Evolutionary conservation across 2,329 filamentous ascomycete genomes (phyloP), one percentile per base, ranked within the genome.

Genomic region (Diaporthe citri): DNA sequence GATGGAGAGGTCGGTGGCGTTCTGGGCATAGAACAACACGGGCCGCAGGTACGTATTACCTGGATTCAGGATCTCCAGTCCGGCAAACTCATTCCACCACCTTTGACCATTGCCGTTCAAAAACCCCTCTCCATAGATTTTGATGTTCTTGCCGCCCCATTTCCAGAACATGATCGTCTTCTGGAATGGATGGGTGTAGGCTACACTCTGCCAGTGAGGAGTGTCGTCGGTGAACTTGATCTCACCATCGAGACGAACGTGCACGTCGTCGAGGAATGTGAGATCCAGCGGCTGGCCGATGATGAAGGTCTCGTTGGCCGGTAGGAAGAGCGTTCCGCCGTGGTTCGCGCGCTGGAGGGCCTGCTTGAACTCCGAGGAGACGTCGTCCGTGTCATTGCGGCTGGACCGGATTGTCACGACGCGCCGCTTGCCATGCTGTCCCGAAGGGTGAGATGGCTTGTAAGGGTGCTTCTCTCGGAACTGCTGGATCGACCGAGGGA

Each of bases 121-220:
- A 20, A 87, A 83, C 57, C 90, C 87, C 17, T 87, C 84, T 57
- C 91, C 91, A 73, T 87, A 90, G 77, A 93, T 90, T 76, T 87
- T 89, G 80, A 93, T 89, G 76, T 91, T 84, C 76, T 89, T 86
- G 15, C 91, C 90, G 73, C 90, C 90, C 90, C 90, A 92, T 69
- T 90, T 88, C 88, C 89, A 92, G 79, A 92, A 92, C 73, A 90
- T 90, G 73, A 92, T 88, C 4, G 87, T 90, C 76, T 87, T 84
- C 77, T 87, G 84, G 78, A 87, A 86, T 0, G 84, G 82, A 72
- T 86, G 83, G 20, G 78, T 78, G 79, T 83, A 86, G 51, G 85
- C 82, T 73, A 85, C 81, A 20, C 80, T 76, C 77, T 87, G 85
- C 85, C 85, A 87, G 79, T 85, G 86, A 6, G 82, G 77, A 4